Evolutionary conservation across 371 early-diverging fungal genomes (phyloP), one percentile per base, ranked within the genome.

Genomic region (Mortierella sp.): DNA sequence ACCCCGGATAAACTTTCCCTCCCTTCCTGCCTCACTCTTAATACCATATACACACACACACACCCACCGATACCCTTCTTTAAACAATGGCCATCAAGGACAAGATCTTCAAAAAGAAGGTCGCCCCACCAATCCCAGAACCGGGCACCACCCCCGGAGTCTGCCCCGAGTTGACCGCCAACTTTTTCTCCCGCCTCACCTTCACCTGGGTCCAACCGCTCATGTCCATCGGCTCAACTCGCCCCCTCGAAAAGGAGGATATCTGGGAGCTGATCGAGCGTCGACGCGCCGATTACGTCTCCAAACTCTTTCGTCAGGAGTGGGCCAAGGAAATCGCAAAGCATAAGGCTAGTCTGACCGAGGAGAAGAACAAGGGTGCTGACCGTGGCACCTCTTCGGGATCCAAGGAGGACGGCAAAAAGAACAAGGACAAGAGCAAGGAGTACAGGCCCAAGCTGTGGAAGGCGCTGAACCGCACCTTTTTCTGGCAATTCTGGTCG

Each of bases 201-300:
- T 89, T 89, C 50, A 43, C 76, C 51, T 89, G 89, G 89, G 79
- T 86, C 13, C 86, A 79, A 51, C 80, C 86, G 0, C 14, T 89
- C 48, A 80, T 89, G 86, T 64, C 74, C 48, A 61, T 82, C 31
- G 89, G 89, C n/a, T 80, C 87, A 43, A 74, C 79, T 50, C 87
- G 89, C 9, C 89, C 89, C 0, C 69, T 89, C 11, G 89, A 89
- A 59, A 86, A 75, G 64, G 89, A 89, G 53, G 89, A 89, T 72
- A 51, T 89, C 34, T 89, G 88, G 79, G 75, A 78, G 26, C 48
- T 89, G 48, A 83, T 79, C 34, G 88, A 87, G 50, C 55, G 54
- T 46, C 74, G 86, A 55, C 73, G 77, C 19, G 81, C 89, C 31
- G 69, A 43, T 69, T 77, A 83, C 55, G 5, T 89, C 31, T 69